Base-by-base conservation (phyloP, 1,139 yeast genomes). In the Scheffersomyces insectosa region DNA sequence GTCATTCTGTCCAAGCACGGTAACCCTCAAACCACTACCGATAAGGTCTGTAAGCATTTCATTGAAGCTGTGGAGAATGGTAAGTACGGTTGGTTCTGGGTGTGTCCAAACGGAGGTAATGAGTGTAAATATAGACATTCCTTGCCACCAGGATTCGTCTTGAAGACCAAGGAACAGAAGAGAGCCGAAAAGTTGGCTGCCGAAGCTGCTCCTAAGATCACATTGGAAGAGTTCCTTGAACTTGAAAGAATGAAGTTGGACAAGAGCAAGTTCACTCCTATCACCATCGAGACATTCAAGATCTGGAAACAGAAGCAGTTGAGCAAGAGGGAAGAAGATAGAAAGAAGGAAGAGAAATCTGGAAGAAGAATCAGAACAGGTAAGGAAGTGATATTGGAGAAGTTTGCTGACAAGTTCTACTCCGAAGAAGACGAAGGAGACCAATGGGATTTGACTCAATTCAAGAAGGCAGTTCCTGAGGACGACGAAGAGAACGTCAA, bases 1-100 rank as follows among this genome's bases (percentile, higher is more conserved):
- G 99, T 93, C 48, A 87, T 93, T 60, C 48, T 78, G 54, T 89
- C 97, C 42, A 95, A 93, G 70, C 97, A 90, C 59, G 98, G 99
- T 44, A 93, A 93, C 65, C 93, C 86, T 41, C 82, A 84, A 64
- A 90, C 97, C 11, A 90, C 98, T 25, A 95, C 99, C 2, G 98
- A 93, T 51, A 95, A 80, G 52, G 90, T 95, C 38, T 95, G 99
- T 79, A 93, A 91, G 66, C 83, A 68, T 66, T 95, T 95, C 70
- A 88, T 93, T 56, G 97, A 90, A 48, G 99, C 99, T 0, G 98
- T 95, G 48, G 99, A 95, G 62, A 90, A 90, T 60, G 95, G 95
- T 45, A 91, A 93, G 64, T 93, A 95, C 63, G 99, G 99, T 57
- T 93, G 99, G 99, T 91, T 93, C 68, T 93, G 99, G 99, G 79